Percentiles rank a stretch among this genome's conserved stretches.
Evolutionary conservation across 2,329 filamentous ascomycete species (phyloP).

Genomic region (Calonectria multiphialidica): DNA sequence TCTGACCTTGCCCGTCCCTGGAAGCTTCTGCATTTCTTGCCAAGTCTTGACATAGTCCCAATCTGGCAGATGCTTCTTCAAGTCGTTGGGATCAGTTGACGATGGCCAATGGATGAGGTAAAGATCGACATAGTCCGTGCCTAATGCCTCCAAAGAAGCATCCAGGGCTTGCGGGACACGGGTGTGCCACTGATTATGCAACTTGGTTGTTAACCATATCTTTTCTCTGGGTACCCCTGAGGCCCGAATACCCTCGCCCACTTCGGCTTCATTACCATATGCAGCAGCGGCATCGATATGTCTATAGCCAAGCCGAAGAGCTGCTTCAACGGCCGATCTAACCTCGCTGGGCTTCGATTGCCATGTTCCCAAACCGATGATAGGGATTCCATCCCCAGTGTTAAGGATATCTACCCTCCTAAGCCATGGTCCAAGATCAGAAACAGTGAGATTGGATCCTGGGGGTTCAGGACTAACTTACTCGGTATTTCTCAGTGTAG

Average conservation of each 20-base stretch:
- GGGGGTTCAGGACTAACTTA: background rate
- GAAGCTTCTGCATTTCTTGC: background rate
- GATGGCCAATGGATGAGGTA: background rate
- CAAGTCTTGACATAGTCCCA: background rate
- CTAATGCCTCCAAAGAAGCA: background rate
- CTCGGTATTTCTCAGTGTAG: background rate
- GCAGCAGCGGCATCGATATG: background rate
- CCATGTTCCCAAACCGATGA: background rate
- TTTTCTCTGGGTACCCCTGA: background rate
- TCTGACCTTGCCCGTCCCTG: background rate
- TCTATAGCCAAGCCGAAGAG: background rate
- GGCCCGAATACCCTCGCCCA: background rate
- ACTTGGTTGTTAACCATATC: background rate
- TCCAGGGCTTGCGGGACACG: background rate
- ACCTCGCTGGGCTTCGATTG: background rate
- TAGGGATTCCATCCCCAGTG: background rate
- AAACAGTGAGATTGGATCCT: background rate
- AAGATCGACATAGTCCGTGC: background rate
- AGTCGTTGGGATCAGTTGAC: background rate
- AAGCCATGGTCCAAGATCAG: background rate
- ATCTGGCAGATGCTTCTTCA: background rate
- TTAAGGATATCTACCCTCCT: background rate
- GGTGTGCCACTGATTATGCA: background rate
- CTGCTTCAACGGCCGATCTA: background rate
- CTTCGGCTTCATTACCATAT: background rate